Evolutionary conservation across 1,139 yeast genomes (phyloP).

Genomic region (Hemisphaericaspora lyxosophila): DNA sequence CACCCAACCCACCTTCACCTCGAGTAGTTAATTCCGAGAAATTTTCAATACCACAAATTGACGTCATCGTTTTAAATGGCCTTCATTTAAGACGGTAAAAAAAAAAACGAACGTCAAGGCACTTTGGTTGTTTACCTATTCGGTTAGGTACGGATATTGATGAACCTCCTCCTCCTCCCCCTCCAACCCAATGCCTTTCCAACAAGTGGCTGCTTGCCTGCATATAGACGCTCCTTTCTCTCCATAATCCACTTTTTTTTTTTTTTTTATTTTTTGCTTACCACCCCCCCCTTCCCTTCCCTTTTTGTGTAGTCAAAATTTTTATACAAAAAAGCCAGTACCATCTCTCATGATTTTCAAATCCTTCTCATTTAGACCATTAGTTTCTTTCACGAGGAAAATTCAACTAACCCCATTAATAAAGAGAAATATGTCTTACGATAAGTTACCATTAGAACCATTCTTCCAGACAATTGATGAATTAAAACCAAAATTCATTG

Average conservation of each 20-base stretch:
- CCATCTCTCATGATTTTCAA: not conserved
- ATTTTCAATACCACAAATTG: too few species aligned
- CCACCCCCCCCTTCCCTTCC: not conserved
- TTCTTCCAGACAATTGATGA: constrained; percentile 65
- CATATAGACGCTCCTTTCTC: too few species aligned
- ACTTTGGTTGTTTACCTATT: too few species aligned
- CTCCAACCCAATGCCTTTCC: constrained; percentile 4
- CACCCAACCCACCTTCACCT: too few species aligned
- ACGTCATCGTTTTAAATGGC: too few species aligned
- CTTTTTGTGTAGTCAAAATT: not conserved
- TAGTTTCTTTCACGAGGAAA: not conserved
- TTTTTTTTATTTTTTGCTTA: not conserved
- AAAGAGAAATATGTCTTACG: constrained; percentile 28
- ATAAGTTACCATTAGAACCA: constrained; percentile 44
- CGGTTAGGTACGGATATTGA: not conserved
- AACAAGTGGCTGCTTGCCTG: constrained; percentile 3
- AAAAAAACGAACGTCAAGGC: too few species aligned
- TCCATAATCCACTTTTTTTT: too few species aligned
- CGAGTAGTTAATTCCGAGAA: too few species aligned
- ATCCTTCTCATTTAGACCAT: not conserved
- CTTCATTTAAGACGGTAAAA: too few species aligned
- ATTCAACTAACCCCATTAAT: constrained; percentile 1
- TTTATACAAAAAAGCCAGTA: not conserved
- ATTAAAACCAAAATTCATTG: constrained; percentile 66
- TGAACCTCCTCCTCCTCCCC: not conserved